Conservation (phyloP, 805 yeast species). For the Ogataea sp. region DNA sequence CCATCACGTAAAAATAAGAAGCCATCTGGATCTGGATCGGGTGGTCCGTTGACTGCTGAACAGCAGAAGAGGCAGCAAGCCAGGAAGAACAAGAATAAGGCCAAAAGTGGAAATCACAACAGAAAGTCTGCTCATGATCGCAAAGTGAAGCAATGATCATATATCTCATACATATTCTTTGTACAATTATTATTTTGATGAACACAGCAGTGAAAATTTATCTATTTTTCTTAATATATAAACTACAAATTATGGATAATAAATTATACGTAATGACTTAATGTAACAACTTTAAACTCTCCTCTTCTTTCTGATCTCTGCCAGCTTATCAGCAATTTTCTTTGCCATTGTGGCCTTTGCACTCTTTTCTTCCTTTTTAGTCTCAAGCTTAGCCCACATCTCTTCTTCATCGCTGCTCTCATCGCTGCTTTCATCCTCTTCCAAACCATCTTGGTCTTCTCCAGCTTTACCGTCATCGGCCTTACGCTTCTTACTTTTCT, state of each 20-base stretch:
- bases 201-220: too few species aligned
- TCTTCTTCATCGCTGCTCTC: conserved; percentile 25
- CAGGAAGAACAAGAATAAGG: conserved; percentile 47
- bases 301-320: conserved; percentile 22
- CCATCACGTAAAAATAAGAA: too few species aligned
- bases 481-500: conserved; percentile 9
- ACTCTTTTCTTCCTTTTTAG: neutral
- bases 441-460: conserved; percentile 29
- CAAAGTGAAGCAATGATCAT: conserved; percentile 30
- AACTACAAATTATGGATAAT: too few species aligned
- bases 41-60: too few species aligned
- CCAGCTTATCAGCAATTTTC: conserved; percentile 2
- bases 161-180: neutral
- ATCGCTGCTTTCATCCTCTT: conserved; percentile 26
- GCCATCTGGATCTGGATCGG: too few species aligned
- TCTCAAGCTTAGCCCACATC: conserved; percentile 23
- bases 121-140: conserved; percentile 55
- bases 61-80: conserved; percentile 28
- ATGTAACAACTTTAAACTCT: too few species aligned
- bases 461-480: conserved; percentile 27
- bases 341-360: too few species aligned
- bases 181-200: neutral
- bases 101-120: conserved; percentile 54
- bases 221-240: too few species aligned
- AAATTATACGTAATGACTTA: too few species aligned